Base-by-base conservation (phyloP, 352 stramenopile species). In the Phytophthora pini region DNA sequence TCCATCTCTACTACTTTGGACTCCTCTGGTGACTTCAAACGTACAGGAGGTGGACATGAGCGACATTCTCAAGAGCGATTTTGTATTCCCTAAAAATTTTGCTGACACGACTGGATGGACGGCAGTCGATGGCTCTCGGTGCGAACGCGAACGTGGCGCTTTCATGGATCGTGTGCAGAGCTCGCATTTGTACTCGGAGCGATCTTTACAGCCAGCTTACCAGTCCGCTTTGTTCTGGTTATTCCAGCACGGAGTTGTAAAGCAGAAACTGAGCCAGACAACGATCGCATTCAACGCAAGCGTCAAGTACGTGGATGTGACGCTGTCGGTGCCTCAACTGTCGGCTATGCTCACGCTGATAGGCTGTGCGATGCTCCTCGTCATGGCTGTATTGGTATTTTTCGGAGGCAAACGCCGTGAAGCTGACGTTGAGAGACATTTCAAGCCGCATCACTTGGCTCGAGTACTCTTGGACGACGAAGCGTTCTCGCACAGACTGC, bases 31-130 rank as follows among this genome's bases (percentile, higher is more conserved):
- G 17, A 67, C 62, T 49, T 72, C 75, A 4, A 84, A 79, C 32
- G 76, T 69, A n/a, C 77, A 84, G 44, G 79, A 88, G 46, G 77
- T 87, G 39, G 79, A 86, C 43, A 62, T 48, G 41, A 76, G 72
- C 22, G 69, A 79, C 12, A 76, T 73, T 5, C 59, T 88, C 38
- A 88, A 88, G 61, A 74, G 56, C 54, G 79, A 88, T 56, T 78
- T 88, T 44, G 64, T 88, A 26, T 85, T 88, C 38, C 77, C 75
- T 9, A 59, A 60, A 39, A 83, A 80, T 55, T 88, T 88, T 59
- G 29, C 51, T 1, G 67, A 81, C 39, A 49, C 63, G 1, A 68
- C 5, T 15, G 48, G 46, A 0, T 87, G 77, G 77, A 65, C 61
- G 10, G 52, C 61, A 17, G 55, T 87, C 5, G 45, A 73, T 17